Conservation (phyloP, 345 rosid species). For the Erucastrum elatum region DNA sequence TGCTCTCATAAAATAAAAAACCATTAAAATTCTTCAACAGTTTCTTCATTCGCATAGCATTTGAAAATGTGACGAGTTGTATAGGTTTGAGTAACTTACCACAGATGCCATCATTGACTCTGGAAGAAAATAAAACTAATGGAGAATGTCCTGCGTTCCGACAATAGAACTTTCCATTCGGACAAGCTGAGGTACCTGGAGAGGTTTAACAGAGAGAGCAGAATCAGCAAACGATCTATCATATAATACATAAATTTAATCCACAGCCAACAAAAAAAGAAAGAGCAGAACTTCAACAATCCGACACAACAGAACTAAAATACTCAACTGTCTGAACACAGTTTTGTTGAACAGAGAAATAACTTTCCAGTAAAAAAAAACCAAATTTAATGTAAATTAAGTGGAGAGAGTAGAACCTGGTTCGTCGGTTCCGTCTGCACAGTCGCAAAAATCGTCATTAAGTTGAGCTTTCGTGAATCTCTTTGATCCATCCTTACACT, state of each 20-base stretch:
- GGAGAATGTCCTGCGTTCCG: conserved; percentile 74
- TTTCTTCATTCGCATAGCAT: background rate
- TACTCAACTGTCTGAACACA: background rate
- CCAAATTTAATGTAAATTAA: no score
- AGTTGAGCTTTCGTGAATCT: conserved; percentile 73
- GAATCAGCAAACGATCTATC: no score
- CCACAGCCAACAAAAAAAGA: no score
- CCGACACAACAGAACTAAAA: background rate
- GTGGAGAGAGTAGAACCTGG: conserved; percentile 54
- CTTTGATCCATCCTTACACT: conserved; percentile 85
- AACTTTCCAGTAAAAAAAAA: background rate
- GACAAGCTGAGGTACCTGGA: conserved; percentile 96
- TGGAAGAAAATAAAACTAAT: conserved; percentile 64
- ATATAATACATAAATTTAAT: no score
- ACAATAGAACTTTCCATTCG: conserved; percentile 80
- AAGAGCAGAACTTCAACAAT: background rate
- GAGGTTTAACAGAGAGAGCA: background rate
- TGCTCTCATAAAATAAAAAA: conserved; percentile 30
- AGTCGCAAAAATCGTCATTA: conserved; percentile 95
- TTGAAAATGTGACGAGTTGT: background rate
- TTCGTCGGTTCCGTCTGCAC: conserved; percentile 88
- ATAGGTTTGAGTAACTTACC: conserved; percentile 48
- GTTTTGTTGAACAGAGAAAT: background rate
- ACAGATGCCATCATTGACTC: conserved; percentile 95
- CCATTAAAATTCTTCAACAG: conserved; percentile 5